These are phyloP conservation scores for Coriaria nepalensis DNA, from an alignment of 306 rosid species.

Conservation along the genomic window DNA sequence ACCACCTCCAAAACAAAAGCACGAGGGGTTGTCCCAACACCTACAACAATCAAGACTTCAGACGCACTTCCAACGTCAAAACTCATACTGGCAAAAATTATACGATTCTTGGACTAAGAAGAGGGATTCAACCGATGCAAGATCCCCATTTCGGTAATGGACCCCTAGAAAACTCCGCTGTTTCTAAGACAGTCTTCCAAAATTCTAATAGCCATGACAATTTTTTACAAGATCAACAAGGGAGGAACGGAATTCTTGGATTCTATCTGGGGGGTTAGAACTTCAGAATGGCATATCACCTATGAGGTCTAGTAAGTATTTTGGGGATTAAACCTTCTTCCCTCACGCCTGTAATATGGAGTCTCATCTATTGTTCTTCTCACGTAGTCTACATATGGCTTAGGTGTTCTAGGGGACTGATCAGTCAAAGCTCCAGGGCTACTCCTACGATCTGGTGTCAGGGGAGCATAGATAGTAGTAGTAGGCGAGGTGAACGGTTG, in stretches of 20 bases:
- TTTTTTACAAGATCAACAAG: neutral
- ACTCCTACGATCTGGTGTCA: conserved; percentile 43
- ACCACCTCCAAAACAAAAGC: too few species aligned
- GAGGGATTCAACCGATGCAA: too few species aligned
- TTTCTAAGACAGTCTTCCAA: too few species aligned
- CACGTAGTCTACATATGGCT: conserved; percentile 86
- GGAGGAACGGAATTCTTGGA: too few species aligned
- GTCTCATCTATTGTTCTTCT: conserved; percentile 91
- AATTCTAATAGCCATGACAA: neutral
- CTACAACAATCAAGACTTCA: too few species aligned
- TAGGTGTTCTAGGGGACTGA: conserved; percentile 77
- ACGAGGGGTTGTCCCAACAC: too few species aligned
- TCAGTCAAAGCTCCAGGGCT: conserved; percentile 28
- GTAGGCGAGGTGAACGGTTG: conserved; percentile 28
- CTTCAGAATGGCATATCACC: neutral
- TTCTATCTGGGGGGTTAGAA: too few species aligned
- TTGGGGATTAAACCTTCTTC: conserved; percentile 63
- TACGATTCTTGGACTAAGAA: too few species aligned
- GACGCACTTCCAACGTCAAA: too few species aligned
- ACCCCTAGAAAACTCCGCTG: too few species aligned
- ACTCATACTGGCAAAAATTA: too few species aligned
- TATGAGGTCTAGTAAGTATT: conserved; percentile 46
- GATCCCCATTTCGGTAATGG: too few species aligned
- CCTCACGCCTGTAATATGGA: conserved; percentile 68
- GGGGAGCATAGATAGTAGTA: conserved; percentile 31